These are phyloP conservation scores for Pleomassaria siparia DNA, from an alignment of 2,329 filamentous ascomycete genomes.

Conservation along the genomic window DNA sequence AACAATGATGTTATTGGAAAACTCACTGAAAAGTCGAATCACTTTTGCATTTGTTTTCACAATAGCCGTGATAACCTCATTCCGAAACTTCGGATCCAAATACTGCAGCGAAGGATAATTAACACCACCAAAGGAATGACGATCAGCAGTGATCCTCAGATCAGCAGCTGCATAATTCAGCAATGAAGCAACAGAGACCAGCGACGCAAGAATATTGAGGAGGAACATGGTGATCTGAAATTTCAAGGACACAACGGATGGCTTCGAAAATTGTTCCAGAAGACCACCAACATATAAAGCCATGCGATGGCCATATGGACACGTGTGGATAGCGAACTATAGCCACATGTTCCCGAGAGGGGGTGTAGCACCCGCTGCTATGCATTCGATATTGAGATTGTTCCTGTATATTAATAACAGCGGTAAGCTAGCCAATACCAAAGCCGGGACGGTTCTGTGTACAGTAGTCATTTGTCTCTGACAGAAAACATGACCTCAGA, in stretches of 20 bases:
- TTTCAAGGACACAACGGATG: constrained; percentile 9
- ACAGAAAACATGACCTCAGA: not conserved
- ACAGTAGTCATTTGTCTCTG: not conserved
- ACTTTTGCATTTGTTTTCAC: constrained; percentile 34
- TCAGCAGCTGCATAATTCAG: constrained; percentile 16
- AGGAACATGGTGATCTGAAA: constrained; percentile 28
- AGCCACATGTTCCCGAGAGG: constrained; percentile 26
- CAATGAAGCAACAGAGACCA: constrained; percentile 19
- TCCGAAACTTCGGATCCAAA: constrained; percentile 27
- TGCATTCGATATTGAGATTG: constrained; percentile 33
- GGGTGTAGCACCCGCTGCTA: constrained; percentile 18
- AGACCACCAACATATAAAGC: constrained; percentile 25
- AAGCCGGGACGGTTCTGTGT: not conserved
- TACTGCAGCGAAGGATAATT: constrained; percentile 37
- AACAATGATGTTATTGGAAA: not conserved
- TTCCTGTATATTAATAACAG: constrained; percentile 40
- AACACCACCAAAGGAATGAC: constrained; percentile 39
- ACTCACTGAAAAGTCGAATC: constrained; percentile 37
- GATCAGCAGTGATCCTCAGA: constrained; percentile 30
- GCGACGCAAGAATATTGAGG: constrained; percentile 16
- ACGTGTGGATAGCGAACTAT: constrained; percentile 34
- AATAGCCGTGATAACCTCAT: constrained; percentile 32
- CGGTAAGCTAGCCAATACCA: constrained; percentile 28
- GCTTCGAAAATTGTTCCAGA: constrained; percentile 11
- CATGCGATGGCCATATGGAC: constrained; percentile 24